Evolutionary conservation across 2,329 filamentous ascomycete genomes (phyloP), one percentile per base, ranked within the genome.

Genomic region (Monosporascus cannonballus): DNA sequence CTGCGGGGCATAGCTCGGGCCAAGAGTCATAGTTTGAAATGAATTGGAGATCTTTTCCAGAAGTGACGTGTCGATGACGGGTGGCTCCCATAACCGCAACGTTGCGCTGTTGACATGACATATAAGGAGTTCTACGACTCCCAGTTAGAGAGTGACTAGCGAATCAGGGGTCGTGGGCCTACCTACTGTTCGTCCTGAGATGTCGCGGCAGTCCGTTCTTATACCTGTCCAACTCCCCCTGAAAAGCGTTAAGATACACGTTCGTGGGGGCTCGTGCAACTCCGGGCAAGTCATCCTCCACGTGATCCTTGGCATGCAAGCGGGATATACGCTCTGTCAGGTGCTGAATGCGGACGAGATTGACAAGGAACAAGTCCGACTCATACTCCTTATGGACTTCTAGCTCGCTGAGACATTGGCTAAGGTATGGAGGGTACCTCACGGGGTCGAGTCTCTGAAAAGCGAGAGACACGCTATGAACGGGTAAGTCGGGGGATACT

Each of bases 341-440:
- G 20, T 75, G 71, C 57, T 81, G 77, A 1, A 80, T 67, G 0
- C 73, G 72, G 6, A 81, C 68, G 0, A 81, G 64, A 11, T 76
- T 69, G 1, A 77, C 68, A 1, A 81, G 67, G 2, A 71, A 67
- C 0, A 62, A 52, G 49, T 84, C 81, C 0, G 73, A 74, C 7
- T 76, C 68, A 51, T 71, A 74, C 51, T 83, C 79, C 6, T 59
- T 59, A 0, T 65, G 62, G 0, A 70, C 61, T 22, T 79, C 71
- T 0, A 84, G 63, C 3, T 76, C 68, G 3, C 64, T 65, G 4
- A 81, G 61, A 49, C 79, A 82, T 50, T 77, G 72, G 11, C 79
- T 73, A 1, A 80, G 69, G 51, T 83, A 82, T 5, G 69, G 67
- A 0, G 77, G 77, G 49, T 76, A 83, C n/a, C 69, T 72, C 65